Evolutionary conservation across 257 asterid species (phyloP).

Genomic region (Solanum chaucha): DNA sequence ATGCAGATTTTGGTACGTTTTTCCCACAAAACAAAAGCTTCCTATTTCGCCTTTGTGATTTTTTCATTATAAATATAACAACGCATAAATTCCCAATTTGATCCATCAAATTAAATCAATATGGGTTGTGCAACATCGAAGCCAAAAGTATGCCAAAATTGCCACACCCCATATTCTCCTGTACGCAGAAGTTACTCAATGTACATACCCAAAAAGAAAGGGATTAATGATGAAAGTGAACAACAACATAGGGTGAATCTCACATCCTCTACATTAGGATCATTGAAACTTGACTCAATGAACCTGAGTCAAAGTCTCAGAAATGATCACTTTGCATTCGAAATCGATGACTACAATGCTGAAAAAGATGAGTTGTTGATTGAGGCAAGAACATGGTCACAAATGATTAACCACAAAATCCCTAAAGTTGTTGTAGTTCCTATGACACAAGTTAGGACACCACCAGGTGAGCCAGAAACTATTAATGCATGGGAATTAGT

Average conservation of each 20-base stretch:
- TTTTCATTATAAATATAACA: too few relatives aligned
- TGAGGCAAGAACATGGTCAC: constrained; percentile 67
- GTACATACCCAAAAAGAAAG: background rate
- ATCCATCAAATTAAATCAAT: background rate
- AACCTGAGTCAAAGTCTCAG: constrained; percentile 4
- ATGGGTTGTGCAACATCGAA: constrained; percentile 10
- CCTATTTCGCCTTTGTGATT: too few relatives aligned
- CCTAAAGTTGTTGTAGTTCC: constrained; percentile 9
- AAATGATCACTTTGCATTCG: constrained; percentile 11
- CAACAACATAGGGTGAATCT: constrained; percentile 12
- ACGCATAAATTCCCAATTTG: background rate
- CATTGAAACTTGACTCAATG: constrained; percentile 51
- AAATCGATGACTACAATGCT: background rate
- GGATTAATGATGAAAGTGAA: background rate
- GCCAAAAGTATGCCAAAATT: constrained; percentile 1
- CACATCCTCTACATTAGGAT: constrained; percentile 73
- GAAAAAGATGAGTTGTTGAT: constrained; percentile 40
- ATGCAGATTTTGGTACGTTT: background rate
- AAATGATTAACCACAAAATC: constrained; percentile 46
- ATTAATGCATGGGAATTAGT: constrained; percentile 63
- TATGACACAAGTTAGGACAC: constrained; percentile 36
- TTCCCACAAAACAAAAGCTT: too few relatives aligned
- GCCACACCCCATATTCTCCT: constrained; percentile 1
- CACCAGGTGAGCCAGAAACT: constrained; percentile 63
- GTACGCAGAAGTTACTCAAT: background rate